A percentile compares a stretch with the other conserved stretches of the same genome.
Conservation (phyloP, 805 yeast species). For the Cyberlindnera xishuangbannaensis region DNA sequence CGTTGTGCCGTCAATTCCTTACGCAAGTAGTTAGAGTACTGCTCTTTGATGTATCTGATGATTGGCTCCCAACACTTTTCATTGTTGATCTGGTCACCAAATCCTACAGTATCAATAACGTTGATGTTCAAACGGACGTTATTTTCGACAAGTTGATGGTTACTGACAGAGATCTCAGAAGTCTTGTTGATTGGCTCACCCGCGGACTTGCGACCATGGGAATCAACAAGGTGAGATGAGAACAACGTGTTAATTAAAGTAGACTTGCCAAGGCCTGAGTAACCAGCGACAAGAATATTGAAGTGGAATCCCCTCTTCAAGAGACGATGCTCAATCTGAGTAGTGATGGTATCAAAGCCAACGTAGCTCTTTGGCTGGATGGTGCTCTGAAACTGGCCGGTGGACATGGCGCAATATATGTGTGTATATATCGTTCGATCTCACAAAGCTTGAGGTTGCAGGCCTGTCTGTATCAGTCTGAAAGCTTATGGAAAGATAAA, state of each 20-base stretch:
- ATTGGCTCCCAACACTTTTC: conserved; percentile 97
- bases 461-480: too few relatives aligned
- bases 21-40: conserved; percentile 84
- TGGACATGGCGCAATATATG: too few relatives aligned
- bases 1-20: conserved; percentile 93
- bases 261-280: conserved; percentile 91
- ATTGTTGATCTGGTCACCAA: conserved; percentile 94
- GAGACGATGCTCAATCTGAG: conserved; percentile 88
- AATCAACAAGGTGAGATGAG: conserved; percentile 68
- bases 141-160: conserved; percentile 75
- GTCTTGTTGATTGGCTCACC: conserved; percentile 79
- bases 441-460: too few relatives aligned
- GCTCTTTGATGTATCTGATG: conserved; percentile 90
- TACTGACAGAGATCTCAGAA: conserved; percentile 69
- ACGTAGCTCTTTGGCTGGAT: conserved; percentile 70
- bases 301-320: conserved; percentile 91
- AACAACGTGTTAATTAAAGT: conserved; percentile 89
- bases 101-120: conserved; percentile 95
- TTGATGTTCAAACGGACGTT: conserved; percentile 81
- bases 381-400: conserved; percentile 7
- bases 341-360: conserved; percentile 94
- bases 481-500: too few relatives aligned
- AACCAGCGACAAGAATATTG: conserved; percentile 90
- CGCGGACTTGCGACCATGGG: conserved; percentile 64
- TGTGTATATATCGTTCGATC: too few relatives aligned